Base-by-base conservation (phyloP, 2,329 filamentous ascomycete species). In the Hawksworthiomyces lignivorus region DNA sequence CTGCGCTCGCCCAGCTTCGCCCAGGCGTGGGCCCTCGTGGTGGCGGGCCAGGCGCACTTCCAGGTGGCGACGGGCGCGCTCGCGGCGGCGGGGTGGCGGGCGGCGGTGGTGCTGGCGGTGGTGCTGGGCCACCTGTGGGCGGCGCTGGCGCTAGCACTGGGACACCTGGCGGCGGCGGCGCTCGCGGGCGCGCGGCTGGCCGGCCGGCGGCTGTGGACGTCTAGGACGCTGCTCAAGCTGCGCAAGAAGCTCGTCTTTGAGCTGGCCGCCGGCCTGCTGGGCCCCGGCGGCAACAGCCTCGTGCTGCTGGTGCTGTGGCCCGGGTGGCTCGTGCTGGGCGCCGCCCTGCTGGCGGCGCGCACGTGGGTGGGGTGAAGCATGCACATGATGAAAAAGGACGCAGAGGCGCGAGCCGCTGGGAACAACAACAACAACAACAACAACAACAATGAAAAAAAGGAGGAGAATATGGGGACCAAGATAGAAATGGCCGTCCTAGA, bases 271-370 rank as follows among this genome's bases (percentile, higher is more conserved):
- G 62, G 70, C 37, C 59, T 77, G 28, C 62, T 78, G 18, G 72
- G 73, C 4, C 63, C 66, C 6, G 63, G 68, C 19, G 65, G 64
- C 5, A 75, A 75, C 47, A 52, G 58, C 22, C 34, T 77, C 42
- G 62, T 70, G 46, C 54, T 76, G 24, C 34, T 75, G 45, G 47
- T 77, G 48, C 72, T 78, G 49, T 78, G 73, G 74, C 74, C 74
- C 0, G 74, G 74, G 0, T 77, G 74, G 73, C 58, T 65, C 45
- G 46, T 76, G 21, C 45, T 77, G 22, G 67, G 53, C 2, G 55
- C 62, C 7, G 49, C 56, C n/a, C 46, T 55, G 2, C 59, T 63
- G 49, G 54, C 54, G 4, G 31, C 49, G 21, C 68, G 61, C 56
- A 50, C 52, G 43, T 56, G 60, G 39, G 49, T 56, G 41, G 55